These are phyloP conservation scores for Vigna nakashimae DNA, from an alignment of 306 rosid species.

Conservation along the genomic window DNA sequence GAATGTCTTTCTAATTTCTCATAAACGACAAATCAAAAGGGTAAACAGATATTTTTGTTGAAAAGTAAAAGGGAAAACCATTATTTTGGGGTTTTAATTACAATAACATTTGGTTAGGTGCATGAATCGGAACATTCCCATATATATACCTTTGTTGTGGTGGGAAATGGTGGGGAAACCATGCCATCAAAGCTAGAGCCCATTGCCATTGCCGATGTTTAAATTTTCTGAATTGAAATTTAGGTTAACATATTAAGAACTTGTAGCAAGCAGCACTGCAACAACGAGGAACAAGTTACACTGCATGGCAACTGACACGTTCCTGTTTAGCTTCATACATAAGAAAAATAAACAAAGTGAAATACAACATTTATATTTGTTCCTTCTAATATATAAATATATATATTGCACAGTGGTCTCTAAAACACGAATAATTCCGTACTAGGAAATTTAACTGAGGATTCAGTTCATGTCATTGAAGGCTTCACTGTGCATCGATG, in stretches of 20 bases:
- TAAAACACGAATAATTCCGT: conserved; percentile 55
- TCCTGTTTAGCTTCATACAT: conserved; percentile 38
- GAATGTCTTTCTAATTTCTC: conserved; percentile 27
- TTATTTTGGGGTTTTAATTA: conserved; percentile 23
- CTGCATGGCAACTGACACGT: conserved; percentile 52
- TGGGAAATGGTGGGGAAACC: conserved; percentile 39
- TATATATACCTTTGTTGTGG: conserved; percentile 26
- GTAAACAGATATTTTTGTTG: not conserved
- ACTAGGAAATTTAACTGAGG: conserved; percentile 50
- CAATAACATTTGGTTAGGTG: conserved; percentile 2
- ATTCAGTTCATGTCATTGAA: conserved; percentile 49
- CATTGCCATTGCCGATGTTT: conserved; percentile 26
- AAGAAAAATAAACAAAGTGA: conserved; percentile 9
- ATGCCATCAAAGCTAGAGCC: conserved; percentile 33
- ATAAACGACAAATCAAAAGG: conserved; percentile 20
- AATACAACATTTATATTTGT: conserved; percentile 16
- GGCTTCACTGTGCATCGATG: conserved; percentile 43
- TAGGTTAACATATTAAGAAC: conserved; percentile 32
- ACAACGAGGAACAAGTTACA: conserved; percentile 33
- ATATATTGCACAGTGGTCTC: conserved; percentile 33
- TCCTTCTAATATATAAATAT: not conserved
- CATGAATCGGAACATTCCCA: conserved; percentile 46
- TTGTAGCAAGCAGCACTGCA: not conserved
- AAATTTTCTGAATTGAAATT: not conserved
- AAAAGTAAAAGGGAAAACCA: conserved; percentile 10